These are phyloP conservation scores for Macrocybe gigantea DNA, from an alignment of 768 basidiomycete species.

Conservation along the genomic window DNA sequence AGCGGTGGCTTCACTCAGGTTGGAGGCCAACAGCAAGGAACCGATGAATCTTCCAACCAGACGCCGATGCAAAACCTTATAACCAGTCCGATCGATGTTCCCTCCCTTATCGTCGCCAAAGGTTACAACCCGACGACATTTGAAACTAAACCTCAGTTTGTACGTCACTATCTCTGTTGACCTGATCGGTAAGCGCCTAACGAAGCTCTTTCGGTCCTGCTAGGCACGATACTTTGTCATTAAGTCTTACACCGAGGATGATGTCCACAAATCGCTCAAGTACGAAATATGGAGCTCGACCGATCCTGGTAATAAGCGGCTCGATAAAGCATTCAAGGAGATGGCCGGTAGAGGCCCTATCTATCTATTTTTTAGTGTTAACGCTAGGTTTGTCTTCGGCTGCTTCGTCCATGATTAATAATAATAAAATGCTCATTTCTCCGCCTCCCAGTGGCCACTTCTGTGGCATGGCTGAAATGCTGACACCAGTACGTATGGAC, in stretches of 20 bases:
- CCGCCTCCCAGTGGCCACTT: constrained; percentile 73
- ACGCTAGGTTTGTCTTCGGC: constrained; percentile 54
- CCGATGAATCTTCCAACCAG: constrained; percentile 28
- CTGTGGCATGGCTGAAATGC: constrained; percentile 98
- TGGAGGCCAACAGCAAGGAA: constrained; percentile 16
- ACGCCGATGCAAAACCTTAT: constrained; percentile 39
- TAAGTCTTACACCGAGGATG: constrained; percentile 98
- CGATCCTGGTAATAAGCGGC: constrained; percentile 92
- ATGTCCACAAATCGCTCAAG: constrained; percentile 96
- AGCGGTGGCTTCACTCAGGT: constrained; percentile 30
- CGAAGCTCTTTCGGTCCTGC: constrained; percentile 2
- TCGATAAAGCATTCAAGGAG: constrained; percentile 97
- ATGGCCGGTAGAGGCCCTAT: constrained; percentile 89
- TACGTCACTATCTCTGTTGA: constrained; percentile 29
- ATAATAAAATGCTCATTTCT: constrained; percentile 1
- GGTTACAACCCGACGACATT: constrained; percentile 89
- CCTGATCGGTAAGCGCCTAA: neutral
- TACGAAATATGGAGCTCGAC: constrained; percentile 99
- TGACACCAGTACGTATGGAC: constrained; percentile 65
- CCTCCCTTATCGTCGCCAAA: constrained; percentile 77
- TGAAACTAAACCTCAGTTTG: constrained; percentile 74
- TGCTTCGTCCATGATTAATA: neutral
- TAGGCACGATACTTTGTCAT: constrained; percentile 95
- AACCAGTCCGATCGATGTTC: constrained; percentile 76
- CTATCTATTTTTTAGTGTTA: constrained; percentile 98